Base-by-base conservation (phyloP, 108 stramenopile genomes). In the Cyclotella atomus region DNA sequence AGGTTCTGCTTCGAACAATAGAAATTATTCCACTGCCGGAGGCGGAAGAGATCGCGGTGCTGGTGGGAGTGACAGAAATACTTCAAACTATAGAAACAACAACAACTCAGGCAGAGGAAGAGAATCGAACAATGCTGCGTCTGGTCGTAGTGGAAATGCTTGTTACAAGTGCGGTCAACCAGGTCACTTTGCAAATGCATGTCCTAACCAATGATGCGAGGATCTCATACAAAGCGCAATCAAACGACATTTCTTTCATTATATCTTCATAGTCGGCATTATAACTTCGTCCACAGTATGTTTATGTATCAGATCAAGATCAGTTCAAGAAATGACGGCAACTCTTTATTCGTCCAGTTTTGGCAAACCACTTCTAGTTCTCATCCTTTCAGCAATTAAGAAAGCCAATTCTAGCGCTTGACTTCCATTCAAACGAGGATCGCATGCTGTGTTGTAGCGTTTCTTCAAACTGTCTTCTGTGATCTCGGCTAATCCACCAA, bases 321-420 rank as follows among this genome's bases (percentile, higher is more conserved):
- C n/a, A n/a, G n/a, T n/a, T n/a, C n/a, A n/a, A n/a, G n/a, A n/a
- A n/a, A n/a, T n/a, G n/a, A n/a, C n/a, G n/a, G n/a, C n/a, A n/a
- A n/a, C n/a, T n/a, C 38, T 41, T 12, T 41, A 41, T 41, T 6
- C 38, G 12, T 41, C 38, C 50, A 80, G 67, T 0, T 89, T 85
- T 36, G 96, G 93, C 59, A 96, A 73, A 50, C 96, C 98, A 60
- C 87, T 92, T 72, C 91, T 78, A 70, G 71, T 62, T 68, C 97
- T 90, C 90, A 99, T 91, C 71, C 96, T 87, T 75, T 97, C 95
- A 24, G 98, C 97, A 68, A 98, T 92, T 68, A 97, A 82, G 72
- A 99, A 98, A 35, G 98, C 98, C 77, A 99, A 84, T 79, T 99
- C 97, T 84, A 99, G 75, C n/a, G 96, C 91, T 81, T 99, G 99